Base-by-base conservation (phyloP, 768 basidiomycete species). In the Amanita brunnescens region DNA sequence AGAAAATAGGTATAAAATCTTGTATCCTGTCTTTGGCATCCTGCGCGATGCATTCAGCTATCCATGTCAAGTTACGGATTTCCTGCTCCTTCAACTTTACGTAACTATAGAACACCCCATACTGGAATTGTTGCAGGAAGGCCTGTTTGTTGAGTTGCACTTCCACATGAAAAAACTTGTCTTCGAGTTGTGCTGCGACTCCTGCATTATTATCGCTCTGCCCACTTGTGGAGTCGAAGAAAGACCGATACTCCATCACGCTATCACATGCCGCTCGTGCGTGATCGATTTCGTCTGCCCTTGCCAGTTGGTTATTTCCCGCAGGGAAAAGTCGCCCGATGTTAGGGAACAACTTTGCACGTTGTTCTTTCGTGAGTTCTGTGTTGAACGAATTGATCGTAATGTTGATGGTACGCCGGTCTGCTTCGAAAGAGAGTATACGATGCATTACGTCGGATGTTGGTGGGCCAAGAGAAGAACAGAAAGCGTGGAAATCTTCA, bases 351-450 rank as follows among this genome's bases (percentile, higher is more conserved):
- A 99, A 80, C 61, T 84, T 84, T 12, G 93, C 91, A 32, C 96
- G 87, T 58, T 91, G 86, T 63, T 99, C 96, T 67, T 99, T 99
- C 35, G 86, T 76, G 53, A 99, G 79, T 60, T 92, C 91, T 3
- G 96, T 97, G 54, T 86, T 87, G 70, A 98, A 95, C 10, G 96
- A 98, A 75, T 99, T 99, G 74, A 99, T 90, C 30, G 96, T 96
- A 68, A 99, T 97, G 73, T 98, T 99, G 66, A 98, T 86, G 1
- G 93, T 87, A 47, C 96, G 84, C 32, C 96, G 79, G 70, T 99
- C 96, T 23, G 95, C 96, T 73, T 99, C 96, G 61, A 99, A 99
- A 6, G 86, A 76, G 52, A 99, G 83, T 61, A 96, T 91, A 34
- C 76, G 78, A 54, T 86, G 80, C 96, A 98, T 98, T 57, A 92